Evolutionary conservation across 352 stramenopile species (phyloP), one percentile per base, ranked within the genome.

Genomic region (Globisporangium radiosum): DNA sequence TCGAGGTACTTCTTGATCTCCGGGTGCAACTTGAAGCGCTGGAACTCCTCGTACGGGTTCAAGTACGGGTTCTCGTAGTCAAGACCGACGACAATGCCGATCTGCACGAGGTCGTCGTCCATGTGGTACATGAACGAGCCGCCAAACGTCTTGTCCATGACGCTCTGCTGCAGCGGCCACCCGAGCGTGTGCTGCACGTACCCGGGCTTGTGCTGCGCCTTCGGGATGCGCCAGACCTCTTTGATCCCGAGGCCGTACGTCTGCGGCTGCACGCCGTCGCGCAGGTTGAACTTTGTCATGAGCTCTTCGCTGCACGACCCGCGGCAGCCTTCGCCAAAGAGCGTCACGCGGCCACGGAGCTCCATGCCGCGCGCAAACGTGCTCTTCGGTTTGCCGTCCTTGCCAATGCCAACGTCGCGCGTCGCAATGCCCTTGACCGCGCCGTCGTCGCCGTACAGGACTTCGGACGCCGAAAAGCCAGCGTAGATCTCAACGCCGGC

Each of bases 41-140:
- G 97, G 84, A 99, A 99, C 76, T 99, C 97, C 65, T 99, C 81
- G 71, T 99, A 99, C 55, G 96, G 97, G 75, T 98, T 99, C 25
- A 99, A 76, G 77, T 99, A 98, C 14, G 97, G 97, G 80, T 99
- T 99, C 61, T 97, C 85, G 73, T 99, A 99, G 81, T 99, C 97
- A 36, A 99, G 75, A 45, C 97, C 97, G 37, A 99, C 87, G 37
- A 99, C 97, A 19, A 99, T 70, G 39, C 97, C 97, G 65, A 97
- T 86, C 65, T 98, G 86, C 40, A 98, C 85, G 7, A 98, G 78
- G 52, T 98, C 92, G n/a, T 97, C 90, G 47, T 96, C 84, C 87
- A 98, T 98, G 79, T 99, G 96, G 75, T 99, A 99, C 63, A 99
- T 83, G 83, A 99, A 99, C 25, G 90, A 97, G 33, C 97, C 97